Conservation (phyloP, 176 grass and related monocot genomes). For the Cenchrus americanus region DNA sequence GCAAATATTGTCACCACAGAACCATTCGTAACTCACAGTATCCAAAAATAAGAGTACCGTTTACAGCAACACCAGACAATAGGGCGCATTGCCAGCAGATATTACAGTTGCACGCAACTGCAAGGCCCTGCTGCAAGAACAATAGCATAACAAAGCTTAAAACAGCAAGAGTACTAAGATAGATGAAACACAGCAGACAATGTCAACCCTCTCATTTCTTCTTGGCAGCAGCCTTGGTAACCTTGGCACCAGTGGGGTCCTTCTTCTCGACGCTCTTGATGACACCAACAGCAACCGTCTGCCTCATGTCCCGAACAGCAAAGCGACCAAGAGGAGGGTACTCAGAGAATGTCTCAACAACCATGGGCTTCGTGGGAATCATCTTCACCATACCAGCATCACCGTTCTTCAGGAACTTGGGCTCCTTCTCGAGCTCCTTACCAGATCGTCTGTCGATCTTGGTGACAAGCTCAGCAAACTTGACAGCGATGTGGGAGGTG, state of each 20-base stretch:
- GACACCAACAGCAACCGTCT: slow-evolving; percentile 84
- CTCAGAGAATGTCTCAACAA: slow-evolving; percentile 72
- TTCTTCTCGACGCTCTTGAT: slow-evolving; percentile 89
- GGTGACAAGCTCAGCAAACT: slow-evolving; percentile 81
- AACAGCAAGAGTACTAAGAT: too few relatives aligned
- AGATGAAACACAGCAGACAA: too few relatives aligned
- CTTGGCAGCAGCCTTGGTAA: slow-evolving; percentile 83
- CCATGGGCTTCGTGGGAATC: slow-evolving; percentile 97
- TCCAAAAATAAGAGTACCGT: too few relatives aligned
- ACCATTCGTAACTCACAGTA: too few relatives aligned
- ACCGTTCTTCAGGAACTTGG: slow-evolving; percentile 93
- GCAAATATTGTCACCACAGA: too few relatives aligned
- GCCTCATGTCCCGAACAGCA: slow-evolving; percentile 80
- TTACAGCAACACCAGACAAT: too few relatives aligned
- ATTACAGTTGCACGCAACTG: too few relatives aligned
- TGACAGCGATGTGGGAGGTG: slow-evolving; percentile 93
- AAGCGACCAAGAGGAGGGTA: slow-evolving; percentile 82
- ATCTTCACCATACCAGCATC: slow-evolving; percentile 92
- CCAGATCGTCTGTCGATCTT: slow-evolving; percentile 91
- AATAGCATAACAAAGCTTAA: too few relatives aligned
- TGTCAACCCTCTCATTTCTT: slow-evolving; percentile 62
- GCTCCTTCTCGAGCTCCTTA: slow-evolving; percentile 90
- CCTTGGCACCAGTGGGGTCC: slow-evolving; percentile 71
- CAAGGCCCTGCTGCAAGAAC: too few relatives aligned
- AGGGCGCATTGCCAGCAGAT: too few relatives aligned